phyloP scores from a whole-genome alignment of 2,329 filamentous ascomycete genomes.

The Cladophialophora bantiana region DNA sequence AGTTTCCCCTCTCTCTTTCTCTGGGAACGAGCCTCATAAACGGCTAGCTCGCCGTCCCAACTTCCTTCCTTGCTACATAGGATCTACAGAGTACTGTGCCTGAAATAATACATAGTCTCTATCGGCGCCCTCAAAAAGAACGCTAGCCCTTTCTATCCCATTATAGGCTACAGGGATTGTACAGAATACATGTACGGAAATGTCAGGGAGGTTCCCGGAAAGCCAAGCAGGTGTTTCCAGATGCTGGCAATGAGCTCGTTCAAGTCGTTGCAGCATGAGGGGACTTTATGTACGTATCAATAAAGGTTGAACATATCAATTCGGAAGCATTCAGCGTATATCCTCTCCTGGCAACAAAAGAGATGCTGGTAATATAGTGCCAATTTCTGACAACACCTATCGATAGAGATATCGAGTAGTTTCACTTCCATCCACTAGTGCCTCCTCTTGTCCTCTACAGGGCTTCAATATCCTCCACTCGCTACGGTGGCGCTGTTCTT shows the following conservation, averaged over 20 bases:
- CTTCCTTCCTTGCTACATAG: too few species aligned
- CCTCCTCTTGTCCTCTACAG: constrained; percentile 4
- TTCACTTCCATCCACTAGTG: background rate
- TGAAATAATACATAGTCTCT: too few species aligned
- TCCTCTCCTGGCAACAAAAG: constrained; percentile 5
- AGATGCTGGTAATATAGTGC: constrained; percentile 22
- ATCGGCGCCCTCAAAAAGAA: too few species aligned
- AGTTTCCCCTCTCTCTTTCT: too few species aligned
- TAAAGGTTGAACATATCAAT: background rate
- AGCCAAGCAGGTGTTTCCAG: background rate
- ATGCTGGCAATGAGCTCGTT: background rate
- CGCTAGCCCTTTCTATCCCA: too few species aligned
- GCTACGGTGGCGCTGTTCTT: background rate
- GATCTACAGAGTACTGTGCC: too few species aligned
- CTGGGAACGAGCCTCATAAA: too few species aligned
- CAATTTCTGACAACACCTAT: constrained; percentile 16
- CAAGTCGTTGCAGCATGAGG: background rate
- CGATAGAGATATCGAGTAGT: constrained; percentile 4
- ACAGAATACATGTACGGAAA: too few species aligned
- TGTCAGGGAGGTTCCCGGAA: too few species aligned
- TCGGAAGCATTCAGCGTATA: background rate
- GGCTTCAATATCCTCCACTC: background rate
- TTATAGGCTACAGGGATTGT: too few species aligned
- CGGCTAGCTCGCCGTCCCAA: too few species aligned
- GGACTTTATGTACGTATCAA: background rate